Conservation (phyloP, 2,329 filamentous ascomycete genomes). For the Furcasterigmium furcatum region DNA sequence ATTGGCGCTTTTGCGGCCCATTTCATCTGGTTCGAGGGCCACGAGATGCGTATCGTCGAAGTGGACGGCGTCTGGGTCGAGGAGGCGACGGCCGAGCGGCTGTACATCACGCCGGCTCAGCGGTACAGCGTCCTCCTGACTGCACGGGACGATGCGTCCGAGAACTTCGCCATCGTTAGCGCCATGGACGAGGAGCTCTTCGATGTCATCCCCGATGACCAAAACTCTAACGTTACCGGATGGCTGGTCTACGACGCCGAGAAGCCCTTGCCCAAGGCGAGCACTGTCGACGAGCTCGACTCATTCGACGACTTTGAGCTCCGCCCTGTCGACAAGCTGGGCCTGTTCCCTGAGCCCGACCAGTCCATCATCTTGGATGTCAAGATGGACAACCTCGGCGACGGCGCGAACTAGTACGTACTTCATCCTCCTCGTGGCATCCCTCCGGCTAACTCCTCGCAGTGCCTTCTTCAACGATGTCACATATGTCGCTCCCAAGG, state of each 20-base stretch:
- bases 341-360: conserved; percentile 45
- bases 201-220: conserved; percentile 42
- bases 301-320: conserved; percentile 55
- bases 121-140: conserved; percentile 46
- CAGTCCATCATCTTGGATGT: conserved; percentile 44
- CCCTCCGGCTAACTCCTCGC: not conserved
- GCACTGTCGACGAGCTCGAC: conserved; percentile 36
- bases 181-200: conserved; percentile 37
- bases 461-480: conserved; percentile 59
- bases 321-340: conserved; percentile 49
- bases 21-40: conserved; percentile 42
- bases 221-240: conserved; percentile 42
- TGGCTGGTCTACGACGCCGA: conserved; percentile 27
- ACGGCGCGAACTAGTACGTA: conserved; percentile 57
- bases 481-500: conserved; percentile 61
- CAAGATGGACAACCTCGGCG: conserved; percentile 62
- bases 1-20: conserved; percentile 48
- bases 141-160: conserved; percentile 36
- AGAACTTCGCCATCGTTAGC: conserved; percentile 44
- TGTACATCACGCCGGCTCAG: conserved; percentile 47
- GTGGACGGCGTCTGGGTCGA: conserved; percentile 49
- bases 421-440: not conserved
- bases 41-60: conserved; percentile 43
- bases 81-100: conserved; percentile 31
- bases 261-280: conserved; percentile 27